Percentiles rank a stretch among this genome's conserved stretches.
phyloP scores from a whole-genome alignment of 108 stramenopile genomes.

The Conticribra guillardii region DNA sequence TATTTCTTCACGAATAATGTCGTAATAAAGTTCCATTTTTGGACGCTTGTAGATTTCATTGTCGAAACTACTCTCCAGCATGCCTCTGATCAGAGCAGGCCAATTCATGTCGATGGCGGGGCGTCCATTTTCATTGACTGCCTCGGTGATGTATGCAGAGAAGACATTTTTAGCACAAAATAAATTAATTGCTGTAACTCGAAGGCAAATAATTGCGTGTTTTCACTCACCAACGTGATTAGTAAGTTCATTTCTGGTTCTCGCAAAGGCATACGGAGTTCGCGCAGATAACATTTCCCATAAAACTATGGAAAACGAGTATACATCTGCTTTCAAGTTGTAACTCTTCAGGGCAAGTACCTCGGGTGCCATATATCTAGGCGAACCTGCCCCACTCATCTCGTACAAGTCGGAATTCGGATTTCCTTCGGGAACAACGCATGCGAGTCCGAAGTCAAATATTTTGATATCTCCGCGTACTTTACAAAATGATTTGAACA shows the following conservation, averaged over 20 bases:
- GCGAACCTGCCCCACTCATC: conserved; percentile 44
- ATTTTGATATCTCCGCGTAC: conserved; percentile 50
- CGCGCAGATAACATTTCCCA: conserved; percentile 48
- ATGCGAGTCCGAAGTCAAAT: conserved; percentile 69
- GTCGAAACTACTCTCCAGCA: conserved; percentile 26
- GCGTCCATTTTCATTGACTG: conserved; percentile 18
- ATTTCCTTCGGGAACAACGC: conserved; percentile 45
- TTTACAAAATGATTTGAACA: background rate
- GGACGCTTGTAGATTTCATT: conserved; percentile 7
- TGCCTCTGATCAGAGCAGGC: conserved; percentile 16
- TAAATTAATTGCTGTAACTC: background rate
- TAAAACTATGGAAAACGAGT: conserved; percentile 47
- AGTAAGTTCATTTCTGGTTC: conserved; percentile 16
- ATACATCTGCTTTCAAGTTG: conserved; percentile 55
- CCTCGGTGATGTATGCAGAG: background rate
- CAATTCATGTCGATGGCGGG: conserved; percentile 17
- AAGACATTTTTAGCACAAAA: background rate
- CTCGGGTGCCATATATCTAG: conserved; percentile 48
- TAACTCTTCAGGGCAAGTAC: conserved; percentile 19
- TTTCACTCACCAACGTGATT: conserved; percentile 22
- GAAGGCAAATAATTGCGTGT: background rate
- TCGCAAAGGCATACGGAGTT: conserved; percentile 21
- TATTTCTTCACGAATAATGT: conserved; percentile 1
- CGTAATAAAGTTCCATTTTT: background rate
- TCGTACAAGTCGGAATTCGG: conserved; percentile 24